Conservation (phyloP, 1,139 yeast species). For the Wickerhamiella pararugosa region DNA sequence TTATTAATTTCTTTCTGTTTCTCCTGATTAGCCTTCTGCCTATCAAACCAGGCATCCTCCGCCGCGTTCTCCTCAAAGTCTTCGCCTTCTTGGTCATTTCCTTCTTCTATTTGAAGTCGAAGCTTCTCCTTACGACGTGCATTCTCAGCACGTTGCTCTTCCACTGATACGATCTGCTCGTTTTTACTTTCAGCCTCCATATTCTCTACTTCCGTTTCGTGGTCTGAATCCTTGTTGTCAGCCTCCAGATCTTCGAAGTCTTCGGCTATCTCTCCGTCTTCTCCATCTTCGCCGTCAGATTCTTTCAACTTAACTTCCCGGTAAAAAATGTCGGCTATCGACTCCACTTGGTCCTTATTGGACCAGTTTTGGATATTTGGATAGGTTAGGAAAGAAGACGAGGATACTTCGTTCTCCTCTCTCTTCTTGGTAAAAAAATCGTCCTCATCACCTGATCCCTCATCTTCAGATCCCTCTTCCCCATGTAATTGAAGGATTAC, state of each 20-base stretch:
- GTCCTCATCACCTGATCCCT: conserved; percentile 42
- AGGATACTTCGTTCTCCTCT: conserved; percentile 27
- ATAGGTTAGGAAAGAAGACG: conserved; percentile 34
- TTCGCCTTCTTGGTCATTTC: conserved; percentile 53
- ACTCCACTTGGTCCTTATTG: conserved; percentile 32
- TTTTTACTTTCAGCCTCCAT: conserved; percentile 26
- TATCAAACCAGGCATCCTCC: conserved; percentile 91
- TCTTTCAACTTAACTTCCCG: conserved; percentile 44
- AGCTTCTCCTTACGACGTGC: conserved; percentile 83
- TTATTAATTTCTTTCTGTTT: conserved; percentile 90
- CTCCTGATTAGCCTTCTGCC: conserved; percentile 92
- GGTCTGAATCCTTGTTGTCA: conserved; percentile 24
- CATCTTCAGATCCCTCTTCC: conserved; percentile 30
- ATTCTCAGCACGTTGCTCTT: conserved; percentile 50
- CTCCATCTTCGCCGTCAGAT: conserved; percentile 23
- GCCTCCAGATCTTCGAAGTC: conserved; percentile 70
- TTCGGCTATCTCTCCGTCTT: conserved; percentile 39
- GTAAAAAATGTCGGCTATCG: conserved; percentile 45
- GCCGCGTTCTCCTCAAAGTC: conserved; percentile 61
- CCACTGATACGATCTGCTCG: conserved; percentile 18
- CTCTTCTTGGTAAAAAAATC: conserved; percentile 38
- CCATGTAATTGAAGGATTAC: conserved; percentile 61
- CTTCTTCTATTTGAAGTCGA: conserved; percentile 77
- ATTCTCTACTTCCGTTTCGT: conserved; percentile 20
- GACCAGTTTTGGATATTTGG: conserved; percentile 32